A percentile compares a stretch with the other conserved stretches of the same genome.
These are phyloP conservation scores for Athelia psychrophila DNA, from an alignment of 1,284 basidiomycete species.

Conservation along the genomic window DNA sequence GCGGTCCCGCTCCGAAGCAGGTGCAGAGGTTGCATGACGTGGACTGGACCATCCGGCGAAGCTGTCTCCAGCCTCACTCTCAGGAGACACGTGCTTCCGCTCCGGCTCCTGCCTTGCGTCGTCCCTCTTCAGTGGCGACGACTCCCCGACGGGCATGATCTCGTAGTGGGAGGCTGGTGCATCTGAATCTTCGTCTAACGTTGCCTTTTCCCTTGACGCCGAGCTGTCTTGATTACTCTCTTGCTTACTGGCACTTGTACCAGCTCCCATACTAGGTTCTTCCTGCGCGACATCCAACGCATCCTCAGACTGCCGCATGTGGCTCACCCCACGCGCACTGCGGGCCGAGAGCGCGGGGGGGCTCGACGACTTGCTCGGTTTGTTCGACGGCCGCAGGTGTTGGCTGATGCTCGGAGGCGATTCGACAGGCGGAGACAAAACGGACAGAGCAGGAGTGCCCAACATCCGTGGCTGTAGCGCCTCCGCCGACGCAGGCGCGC, in stretches of 20 bases:
- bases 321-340: conserved; percentile 45
- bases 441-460: no score
- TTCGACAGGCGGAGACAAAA: no score
- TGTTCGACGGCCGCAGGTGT: conserved; percentile 31
- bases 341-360: conserved; percentile 55
- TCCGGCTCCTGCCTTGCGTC: conserved; percentile 69
- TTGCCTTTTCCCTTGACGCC: no score
- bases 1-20: conserved; percentile 71
- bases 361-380: conserved; percentile 55
- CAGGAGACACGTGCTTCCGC: conserved; percentile 78
- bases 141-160: no score
- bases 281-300: conserved; percentile 18
- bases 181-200: no score
- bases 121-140: no score
- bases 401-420: conserved; percentile 43
- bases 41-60: conserved; percentile 71
- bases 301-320: conserved; percentile 38
- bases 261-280: conserved; percentile 9
- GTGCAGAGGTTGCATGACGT: conserved; percentile 47
- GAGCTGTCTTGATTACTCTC: conserved; percentile 66
- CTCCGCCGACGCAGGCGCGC: no score
- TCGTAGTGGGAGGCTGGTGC: no score
- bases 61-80: conserved; percentile 76
- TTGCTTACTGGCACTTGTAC: conserved; percentile 45
- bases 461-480: no score